A percentile compares a stretch with the other conserved stretches of the same genome.
These are phyloP conservation scores for Lactarius quietus DNA, from an alignment of 768 basidiomycete genomes.

Conservation along the genomic window DNA sequence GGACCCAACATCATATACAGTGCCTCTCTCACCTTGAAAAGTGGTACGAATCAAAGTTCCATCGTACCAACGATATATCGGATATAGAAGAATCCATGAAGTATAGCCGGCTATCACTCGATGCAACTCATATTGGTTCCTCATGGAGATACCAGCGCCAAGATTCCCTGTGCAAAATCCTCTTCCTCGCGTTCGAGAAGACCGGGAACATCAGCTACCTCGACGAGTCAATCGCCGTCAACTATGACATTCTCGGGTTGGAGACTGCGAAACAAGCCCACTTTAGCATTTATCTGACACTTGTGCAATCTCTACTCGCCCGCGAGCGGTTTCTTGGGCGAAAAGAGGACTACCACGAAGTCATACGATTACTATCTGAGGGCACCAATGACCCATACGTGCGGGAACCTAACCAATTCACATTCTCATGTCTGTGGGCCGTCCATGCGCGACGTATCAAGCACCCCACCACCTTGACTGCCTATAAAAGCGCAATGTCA, in stretches of 20 bases:
- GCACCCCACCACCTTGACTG: neutral
- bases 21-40: neutral
- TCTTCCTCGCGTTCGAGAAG: slow-evolving; percentile 4
- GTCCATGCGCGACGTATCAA: neutral
- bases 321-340: neutral
- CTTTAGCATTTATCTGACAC: neutral
- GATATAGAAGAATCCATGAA: neutral
- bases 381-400: neutral
- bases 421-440: neutral
- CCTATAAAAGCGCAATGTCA: neutral
- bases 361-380: neutral
- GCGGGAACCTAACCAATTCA: neutral
- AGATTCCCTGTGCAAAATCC: neutral
- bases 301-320: neutral
- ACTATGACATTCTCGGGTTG: neutral
- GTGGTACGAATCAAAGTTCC: neutral
- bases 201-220: slow-evolving; percentile 2
- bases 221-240: neutral
- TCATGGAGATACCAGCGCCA: neutral
- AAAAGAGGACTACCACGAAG: neutral
- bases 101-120: neutral
- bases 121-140: neutral
- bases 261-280: neutral
- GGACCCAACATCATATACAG: neutral
- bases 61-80: neutral